phyloP scores from a whole-genome alignment of 2,329 filamentous ascomycete species.

The Fusarium solani-melongenae region DNA sequence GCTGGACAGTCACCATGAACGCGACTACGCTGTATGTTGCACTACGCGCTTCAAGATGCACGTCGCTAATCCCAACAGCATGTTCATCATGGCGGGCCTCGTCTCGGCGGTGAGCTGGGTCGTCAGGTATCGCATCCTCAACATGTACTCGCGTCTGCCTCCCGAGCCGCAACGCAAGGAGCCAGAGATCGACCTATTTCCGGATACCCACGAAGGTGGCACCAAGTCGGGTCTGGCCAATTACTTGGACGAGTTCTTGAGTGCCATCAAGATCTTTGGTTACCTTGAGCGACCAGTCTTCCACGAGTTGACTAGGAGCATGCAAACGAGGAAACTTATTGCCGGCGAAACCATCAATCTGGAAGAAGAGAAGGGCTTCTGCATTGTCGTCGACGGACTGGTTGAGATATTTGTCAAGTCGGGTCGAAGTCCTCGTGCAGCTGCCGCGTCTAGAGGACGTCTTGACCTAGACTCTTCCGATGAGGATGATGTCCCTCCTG shows the following conservation, averaged over 20 bases:
- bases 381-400: constrained; percentile 93
- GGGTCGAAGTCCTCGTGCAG: constrained; percentile 62
- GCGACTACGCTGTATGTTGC: constrained; percentile 86
- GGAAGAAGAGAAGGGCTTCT: constrained; percentile 98
- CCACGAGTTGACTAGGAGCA: constrained; percentile 95
- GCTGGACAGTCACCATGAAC: constrained; percentile 97
- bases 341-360: constrained; percentile 94
- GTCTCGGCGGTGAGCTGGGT: constrained; percentile 93
- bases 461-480: constrained; percentile 58
- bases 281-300: constrained; percentile 97
- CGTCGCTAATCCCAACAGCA: constrained; percentile 55
- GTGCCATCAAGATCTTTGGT: constrained; percentile 98
- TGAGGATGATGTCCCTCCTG: constrained; percentile 75
- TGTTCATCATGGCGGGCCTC: constrained; percentile 80
- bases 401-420: constrained; percentile 99
- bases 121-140: constrained; percentile 93
- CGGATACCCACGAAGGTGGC: constrained; percentile 89
- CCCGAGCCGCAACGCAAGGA: constrained; percentile 96
- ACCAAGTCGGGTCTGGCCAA: constrained; percentile 93
- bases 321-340: constrained; percentile 97
- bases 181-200: constrained; percentile 93
- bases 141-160: constrained; percentile 94
- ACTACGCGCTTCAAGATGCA: neutral
- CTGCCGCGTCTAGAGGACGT: constrained; percentile 35
- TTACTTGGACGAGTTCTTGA: constrained; percentile 97